Evolutionary conservation across 768 basidiomycete genomes (phyloP).

Genomic region (Boletus speciosus): DNA sequence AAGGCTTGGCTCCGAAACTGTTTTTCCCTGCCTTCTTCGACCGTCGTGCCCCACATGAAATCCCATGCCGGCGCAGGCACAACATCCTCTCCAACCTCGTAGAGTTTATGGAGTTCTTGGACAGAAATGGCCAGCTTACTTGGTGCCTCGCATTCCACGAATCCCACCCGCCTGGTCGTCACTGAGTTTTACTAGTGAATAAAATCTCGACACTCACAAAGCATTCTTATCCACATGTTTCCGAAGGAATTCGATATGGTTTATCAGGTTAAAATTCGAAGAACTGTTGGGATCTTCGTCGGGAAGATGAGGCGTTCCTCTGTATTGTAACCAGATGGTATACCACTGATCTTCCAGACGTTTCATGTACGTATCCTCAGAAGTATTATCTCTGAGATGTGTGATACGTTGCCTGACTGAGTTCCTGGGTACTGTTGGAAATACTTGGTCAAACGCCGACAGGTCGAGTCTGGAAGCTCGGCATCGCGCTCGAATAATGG

Average conservation of each 20-base stretch:
- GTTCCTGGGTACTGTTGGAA: constrained; percentile 71
- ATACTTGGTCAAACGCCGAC: constrained; percentile 72
- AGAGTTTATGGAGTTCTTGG: constrained; percentile 42
- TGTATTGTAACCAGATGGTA: constrained; percentile 68
- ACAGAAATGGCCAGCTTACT: constrained; percentile 42
- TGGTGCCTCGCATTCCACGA: constrained; percentile 42
- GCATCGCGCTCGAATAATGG: constrained; percentile 78
- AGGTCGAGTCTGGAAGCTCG: constrained; percentile 63
- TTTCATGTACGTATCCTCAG: constrained; percentile 70
- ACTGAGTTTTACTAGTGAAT: constrained; percentile 12
- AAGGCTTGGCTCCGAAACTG: constrained; percentile 57
- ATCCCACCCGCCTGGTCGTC: constrained; percentile 55
- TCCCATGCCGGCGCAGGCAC: constrained; percentile 53
- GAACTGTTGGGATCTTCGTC: constrained; percentile 68
- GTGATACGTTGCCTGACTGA: constrained; percentile 67
- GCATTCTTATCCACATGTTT: constrained; percentile 81
- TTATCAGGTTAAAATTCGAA: constrained; percentile 73
- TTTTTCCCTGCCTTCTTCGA: constrained; percentile 77
- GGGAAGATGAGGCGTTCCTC: constrained; percentile 62
- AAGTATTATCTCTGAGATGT: constrained; percentile 56
- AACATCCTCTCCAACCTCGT: constrained; percentile 48
- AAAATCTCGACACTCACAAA: constrained; percentile 53
- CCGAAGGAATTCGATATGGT: constrained; percentile 80
- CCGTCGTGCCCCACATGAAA: constrained; percentile 67
- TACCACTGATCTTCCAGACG: constrained; percentile 82